Base-by-base conservation (phyloP, 352 stramenopile genomes). In the Globisporangium canariense region DNA sequence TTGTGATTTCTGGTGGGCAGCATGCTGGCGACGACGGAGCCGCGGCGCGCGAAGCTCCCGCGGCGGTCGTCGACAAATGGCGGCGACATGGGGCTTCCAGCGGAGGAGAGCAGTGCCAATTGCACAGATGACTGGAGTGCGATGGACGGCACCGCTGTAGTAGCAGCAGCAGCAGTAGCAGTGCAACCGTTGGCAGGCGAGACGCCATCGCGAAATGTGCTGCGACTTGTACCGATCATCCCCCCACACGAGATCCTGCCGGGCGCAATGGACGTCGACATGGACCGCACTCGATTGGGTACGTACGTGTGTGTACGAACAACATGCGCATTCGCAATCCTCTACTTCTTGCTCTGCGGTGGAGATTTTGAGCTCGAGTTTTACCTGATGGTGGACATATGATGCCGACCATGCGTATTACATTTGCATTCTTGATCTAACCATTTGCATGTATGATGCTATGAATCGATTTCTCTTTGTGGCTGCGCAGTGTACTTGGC, bases 221-320 rank as follows among this genome's bases (percentile, higher is more conserved):
- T 50, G 8, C 55, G 49, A 6, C 63, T 64, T 58, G 63, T 58
- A 13, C 70, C 75, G 43, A 71, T 78, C 43, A 41, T 79, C 4
- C 70, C 67, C 6, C 46, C 56, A 3, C 61, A 75, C 50, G 59
- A 65, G 28, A 52, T 61, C 2, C 52, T 67, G 13, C 22, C 54
- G 1, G 75, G 75, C 2, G 54, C 55, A 25, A 65, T 82, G 10
- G 68, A 63, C 3, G 52, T 80, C 0, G 59, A 73, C 32, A 66
- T 64, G 47, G 72, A 79, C 40, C 62, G 70, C 6, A 71, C 55
- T 58, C 75, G 61, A 55, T 54, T 82, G 57, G 75, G 75, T 82
- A 50, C 54, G 75, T 51, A 7, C 4, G 14, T n/a, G 10, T 52
- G 38, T 46, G 3, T 25, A 9, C 25, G 36, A 41, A 41, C 9